Evolutionary conservation across 192 early-diverging fungal genomes (phyloP).

Genomic region (Phlyctochytrium bullatum): DNA sequence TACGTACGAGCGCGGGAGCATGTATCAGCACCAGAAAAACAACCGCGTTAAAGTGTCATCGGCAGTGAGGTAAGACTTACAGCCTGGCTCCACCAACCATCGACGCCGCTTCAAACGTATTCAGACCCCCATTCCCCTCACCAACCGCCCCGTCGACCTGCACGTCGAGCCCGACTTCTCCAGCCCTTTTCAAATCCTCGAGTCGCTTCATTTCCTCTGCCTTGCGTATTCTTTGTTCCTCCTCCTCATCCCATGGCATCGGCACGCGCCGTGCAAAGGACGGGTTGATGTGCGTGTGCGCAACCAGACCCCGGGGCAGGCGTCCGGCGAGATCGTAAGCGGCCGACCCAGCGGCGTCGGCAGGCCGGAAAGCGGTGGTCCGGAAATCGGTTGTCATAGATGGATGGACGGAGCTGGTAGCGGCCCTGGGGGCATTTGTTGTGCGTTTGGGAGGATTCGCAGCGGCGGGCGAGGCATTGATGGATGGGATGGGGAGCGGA

Average conservation of each 20-base stretch:
- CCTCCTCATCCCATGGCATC: slow-evolving; percentile 11
- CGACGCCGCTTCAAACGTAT: no score
- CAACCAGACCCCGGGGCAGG: neutral
- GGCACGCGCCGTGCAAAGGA: slow-evolving; percentile 12
- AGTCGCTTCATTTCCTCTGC: slow-evolving; percentile 1
- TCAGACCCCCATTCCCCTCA: no score
- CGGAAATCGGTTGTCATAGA: neutral
- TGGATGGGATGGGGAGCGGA: no score
- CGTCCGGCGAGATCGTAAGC: neutral
- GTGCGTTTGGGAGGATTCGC: no score
- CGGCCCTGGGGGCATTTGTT: neutral
- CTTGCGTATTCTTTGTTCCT: neutral
- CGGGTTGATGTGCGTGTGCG: slow-evolving; percentile 20
- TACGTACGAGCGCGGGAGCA: neutral
- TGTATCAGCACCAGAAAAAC: neutral
- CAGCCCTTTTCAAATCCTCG: no score
- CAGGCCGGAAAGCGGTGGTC: neutral
- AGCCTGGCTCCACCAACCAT: no score
- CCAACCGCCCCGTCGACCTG: neutral
- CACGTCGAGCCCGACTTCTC: neutral
- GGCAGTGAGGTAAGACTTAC: no score
- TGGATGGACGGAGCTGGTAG: neutral
- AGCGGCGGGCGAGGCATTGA: no score
- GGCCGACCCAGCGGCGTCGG: neutral
- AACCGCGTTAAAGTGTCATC: neutral